Evolutionary conservation across 106 monocot species (phyloP).

Genomic region (Platanthera zijinensis): DNA sequence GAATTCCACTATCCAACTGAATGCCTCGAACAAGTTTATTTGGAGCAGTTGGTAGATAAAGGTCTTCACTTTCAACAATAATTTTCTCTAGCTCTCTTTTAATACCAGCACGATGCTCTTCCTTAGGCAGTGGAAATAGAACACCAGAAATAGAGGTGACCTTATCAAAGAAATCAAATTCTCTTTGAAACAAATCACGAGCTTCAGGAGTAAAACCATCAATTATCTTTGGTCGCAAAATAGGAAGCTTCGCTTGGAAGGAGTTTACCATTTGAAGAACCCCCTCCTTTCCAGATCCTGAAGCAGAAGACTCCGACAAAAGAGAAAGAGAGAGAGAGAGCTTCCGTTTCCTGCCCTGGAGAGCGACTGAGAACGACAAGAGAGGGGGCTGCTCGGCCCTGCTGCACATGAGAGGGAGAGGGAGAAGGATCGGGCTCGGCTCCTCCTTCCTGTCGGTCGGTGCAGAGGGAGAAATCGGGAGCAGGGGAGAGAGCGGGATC

Average conservation of each 20-base stretch:
- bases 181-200: slow-evolving; percentile 84
- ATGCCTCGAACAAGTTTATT: slow-evolving; percentile 90
- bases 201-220: slow-evolving; percentile 78
- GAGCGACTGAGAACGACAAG: no score
- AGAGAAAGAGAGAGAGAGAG: no score
- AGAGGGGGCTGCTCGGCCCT: no score
- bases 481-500: no score
- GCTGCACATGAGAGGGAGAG: no score
- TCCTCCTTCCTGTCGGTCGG: no score
- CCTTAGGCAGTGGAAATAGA: slow-evolving; percentile 89
- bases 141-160: slow-evolving; percentile 98
- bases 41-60: slow-evolving; percentile 90
- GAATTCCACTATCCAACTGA: slow-evolving; percentile 93
- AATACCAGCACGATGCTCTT: slow-evolving; percentile 87
- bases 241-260: slow-evolving; percentile 71
- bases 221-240: slow-evolving; percentile 66
- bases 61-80: slow-evolving; percentile 64
- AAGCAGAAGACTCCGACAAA: no score
- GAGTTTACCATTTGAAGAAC: slow-evolving; percentile 72
- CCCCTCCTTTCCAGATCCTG: no score
- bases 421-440: no score
- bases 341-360: no score
- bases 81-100: slow-evolving; percentile 91
- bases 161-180: slow-evolving; percentile 93
- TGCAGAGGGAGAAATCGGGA: no score